Percentiles rank a stretch among this genome's conserved stretches.
Evolutionary conservation across 495 filamentous ascomycete genomes (phyloP).

Genomic region (Penicillium diatomitis): DNA sequence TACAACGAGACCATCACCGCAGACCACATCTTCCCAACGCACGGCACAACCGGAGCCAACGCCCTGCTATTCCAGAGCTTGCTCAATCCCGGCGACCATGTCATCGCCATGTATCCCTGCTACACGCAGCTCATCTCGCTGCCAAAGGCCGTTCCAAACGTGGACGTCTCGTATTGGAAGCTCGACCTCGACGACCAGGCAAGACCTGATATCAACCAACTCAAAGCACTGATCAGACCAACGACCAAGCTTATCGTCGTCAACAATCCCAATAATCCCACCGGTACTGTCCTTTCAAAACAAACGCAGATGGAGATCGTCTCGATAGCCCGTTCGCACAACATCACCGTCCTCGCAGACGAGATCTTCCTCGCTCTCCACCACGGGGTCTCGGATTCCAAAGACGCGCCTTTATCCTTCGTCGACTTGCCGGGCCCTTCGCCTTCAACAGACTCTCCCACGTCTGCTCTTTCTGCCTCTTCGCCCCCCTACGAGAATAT

Average conservation of each 20-base stretch:
- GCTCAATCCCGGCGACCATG: conserved; percentile 5
- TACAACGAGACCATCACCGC: conserved; percentile 3
- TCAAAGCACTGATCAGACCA: conserved; percentile 4
- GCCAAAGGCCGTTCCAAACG: conserved; percentile 1
- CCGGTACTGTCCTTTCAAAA: conserved; percentile 1
- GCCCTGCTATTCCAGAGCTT: conserved; percentile 7
- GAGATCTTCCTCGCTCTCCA: conserved; percentile 11
- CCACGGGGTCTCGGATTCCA: neutral
- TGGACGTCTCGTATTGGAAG: conserved; percentile 4
- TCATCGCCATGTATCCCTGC: conserved; percentile 8
- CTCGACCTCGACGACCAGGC: conserved; percentile 1
- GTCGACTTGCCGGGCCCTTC: neutral
- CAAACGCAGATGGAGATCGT: conserved; percentile 3
- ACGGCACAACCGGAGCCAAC: conserved; percentile 9
- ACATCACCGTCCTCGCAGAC: conserved; percentile 3
- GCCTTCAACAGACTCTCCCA: too few relatives aligned
- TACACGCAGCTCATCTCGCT: conserved; percentile 7
- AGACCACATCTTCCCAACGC: conserved; percentile 5
- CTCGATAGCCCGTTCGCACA: neutral
- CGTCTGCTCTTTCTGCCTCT: too few relatives aligned
- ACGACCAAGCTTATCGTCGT: conserved; percentile 10
- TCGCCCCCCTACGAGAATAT: neutral
- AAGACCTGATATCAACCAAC: neutral
- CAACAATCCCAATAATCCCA: conserved; percentile 12
- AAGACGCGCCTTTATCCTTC: neutral